These are phyloP conservation scores for Pezicula neosporulosa DNA, from an alignment of 2,329 filamentous ascomycete species.

Conservation along the genomic window DNA sequence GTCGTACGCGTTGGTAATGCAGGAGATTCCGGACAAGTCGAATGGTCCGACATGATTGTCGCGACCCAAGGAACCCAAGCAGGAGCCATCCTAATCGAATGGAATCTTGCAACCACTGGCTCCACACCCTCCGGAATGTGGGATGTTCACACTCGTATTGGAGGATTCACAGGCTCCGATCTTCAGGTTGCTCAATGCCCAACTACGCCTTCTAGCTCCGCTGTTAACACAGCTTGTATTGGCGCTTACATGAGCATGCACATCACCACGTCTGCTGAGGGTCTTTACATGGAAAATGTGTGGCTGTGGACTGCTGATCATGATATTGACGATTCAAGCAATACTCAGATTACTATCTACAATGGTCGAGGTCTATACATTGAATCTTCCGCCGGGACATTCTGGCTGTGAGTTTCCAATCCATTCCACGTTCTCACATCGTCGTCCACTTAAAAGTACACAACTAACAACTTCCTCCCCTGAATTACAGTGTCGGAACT, in stretches of 20 bases:
- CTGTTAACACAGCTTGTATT: slow-evolving; percentile 28
- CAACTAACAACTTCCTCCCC: slow-evolving; percentile 63
- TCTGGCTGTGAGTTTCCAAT: slow-evolving; percentile 43
- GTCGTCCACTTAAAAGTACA: slow-evolving; percentile 34
- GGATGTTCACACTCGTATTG: slow-evolving; percentile 35
- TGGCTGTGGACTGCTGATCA: slow-evolving; percentile 46
- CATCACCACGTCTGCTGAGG: slow-evolving; percentile 32
- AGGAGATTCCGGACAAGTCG: slow-evolving; percentile 54
- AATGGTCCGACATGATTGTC: slow-evolving; percentile 62
- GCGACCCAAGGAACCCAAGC: slow-evolving; percentile 44
- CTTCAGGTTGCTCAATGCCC: slow-evolving; percentile 57
- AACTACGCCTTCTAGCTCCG: slow-evolving; percentile 45
- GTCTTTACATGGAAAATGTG: slow-evolving; percentile 45
- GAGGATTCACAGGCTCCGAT: slow-evolving; percentile 46
- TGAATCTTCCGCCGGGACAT: slow-evolving; percentile 42
- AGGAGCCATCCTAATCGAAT: slow-evolving; percentile 64
- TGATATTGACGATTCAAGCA: slow-evolving; percentile 33
- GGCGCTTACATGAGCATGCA: slow-evolving; percentile 32
- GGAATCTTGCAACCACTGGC: slow-evolving; percentile 51
- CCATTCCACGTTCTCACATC: slow-evolving; percentile 47
- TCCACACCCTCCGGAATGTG: slow-evolving; percentile 56
- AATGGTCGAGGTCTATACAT: slow-evolving; percentile 42
- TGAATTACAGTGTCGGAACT: slow-evolving; percentile 57
- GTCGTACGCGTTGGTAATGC: slow-evolving; percentile 48
- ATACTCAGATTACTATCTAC: slow-evolving; percentile 52